Base-by-base conservation (phyloP, 1,139 yeast species). In the Magnusiomyces fungicola region DNA sequence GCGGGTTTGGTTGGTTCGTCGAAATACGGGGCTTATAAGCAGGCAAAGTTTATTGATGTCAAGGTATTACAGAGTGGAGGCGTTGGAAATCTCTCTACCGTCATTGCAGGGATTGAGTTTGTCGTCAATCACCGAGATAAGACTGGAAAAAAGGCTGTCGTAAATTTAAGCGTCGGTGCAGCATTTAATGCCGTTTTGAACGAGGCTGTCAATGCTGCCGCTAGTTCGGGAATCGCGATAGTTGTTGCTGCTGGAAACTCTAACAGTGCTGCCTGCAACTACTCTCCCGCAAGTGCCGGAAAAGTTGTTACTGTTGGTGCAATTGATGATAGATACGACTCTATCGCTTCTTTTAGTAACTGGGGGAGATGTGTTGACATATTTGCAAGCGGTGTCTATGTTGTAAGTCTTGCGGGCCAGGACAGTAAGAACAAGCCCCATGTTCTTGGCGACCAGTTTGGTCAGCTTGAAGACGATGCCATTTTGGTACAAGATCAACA, bases 231-330 rank as follows among this genome's bases (percentile, higher is more conserved):
- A 0, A 62, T 90, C 42, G 78, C 87, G 1, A 71, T 88, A 45
- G 89, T 87, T 10, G 95, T 78, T 2, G 96, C 97, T 0, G 97
- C 96, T 0, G 97, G 97, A 1, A 90, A 90, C 62, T 75, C 83
- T 30, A 81, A 84, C 60, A 67, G 75, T 23, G 81, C 87, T 60
- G 95, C 97, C 0, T 89, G 97, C 62, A 67, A 74, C 50, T 76
- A 84, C 3, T 83, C 94, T 39, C 96, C 96, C 0, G 95, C 94
- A 0, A 79, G 90, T 34, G 80, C 95, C 0, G 65, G 69, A 1
- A 69, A 69, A 43, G 94, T 92, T 0, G 78, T 88, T 1, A 83
- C 96, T 0, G 96, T 89, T 1, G 97, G 96, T 0, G 96, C 97
- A 1, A 80, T 88, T 46, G 94, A 88, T 63, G 95, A 84, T 60